phyloP scores from a whole-genome alignment of 495 filamentous ascomycete species.

The Cryomyces minteri region DNA sequence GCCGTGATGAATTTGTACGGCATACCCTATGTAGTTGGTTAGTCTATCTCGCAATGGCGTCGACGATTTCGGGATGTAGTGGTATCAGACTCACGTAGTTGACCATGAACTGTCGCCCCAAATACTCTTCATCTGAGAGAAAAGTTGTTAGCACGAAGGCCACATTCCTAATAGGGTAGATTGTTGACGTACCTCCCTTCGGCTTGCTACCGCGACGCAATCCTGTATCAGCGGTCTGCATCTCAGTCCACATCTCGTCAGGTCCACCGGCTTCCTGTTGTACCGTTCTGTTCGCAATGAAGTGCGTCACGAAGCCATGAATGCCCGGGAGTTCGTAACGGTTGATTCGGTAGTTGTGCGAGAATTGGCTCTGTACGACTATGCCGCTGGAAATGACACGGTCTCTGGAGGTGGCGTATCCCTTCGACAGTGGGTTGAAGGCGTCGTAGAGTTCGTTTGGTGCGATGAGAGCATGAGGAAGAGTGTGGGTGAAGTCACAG shows the following conservation, averaged over 20 bases:
- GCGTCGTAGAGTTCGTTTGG: constrained; percentile 20
- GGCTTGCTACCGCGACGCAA: constrained; percentile 31
- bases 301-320: constrained; percentile 42
- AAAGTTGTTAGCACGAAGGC: not conserved
- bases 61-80: constrained; percentile 2
- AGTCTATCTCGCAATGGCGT: constrained; percentile 9
- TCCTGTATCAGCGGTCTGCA: constrained; percentile 40
- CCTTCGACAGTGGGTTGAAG: constrained; percentile 10
- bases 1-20: constrained; percentile 67
- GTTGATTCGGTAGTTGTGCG: constrained; percentile 18
- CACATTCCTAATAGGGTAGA: not conserved
- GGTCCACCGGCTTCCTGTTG: constrained; percentile 34
- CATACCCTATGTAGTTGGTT: constrained; percentile 36
- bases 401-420: constrained; percentile 2
- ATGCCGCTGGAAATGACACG: constrained; percentile 14
- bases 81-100: constrained; percentile 42
- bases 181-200: constrained; percentile 2
- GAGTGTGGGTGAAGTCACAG: constrained; percentile 28
- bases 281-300: constrained; percentile 33
- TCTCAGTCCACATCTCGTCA: constrained; percentile 38
- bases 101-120: constrained; percentile 36
- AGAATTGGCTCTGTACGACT: constrained; percentile 15
- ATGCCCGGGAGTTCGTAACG: constrained; percentile 16
- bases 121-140: no score
- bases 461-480: constrained; percentile 21